phyloP scores from a whole-genome alignment of 257 asterid genomes.

The Petunia axillaris region DNA sequence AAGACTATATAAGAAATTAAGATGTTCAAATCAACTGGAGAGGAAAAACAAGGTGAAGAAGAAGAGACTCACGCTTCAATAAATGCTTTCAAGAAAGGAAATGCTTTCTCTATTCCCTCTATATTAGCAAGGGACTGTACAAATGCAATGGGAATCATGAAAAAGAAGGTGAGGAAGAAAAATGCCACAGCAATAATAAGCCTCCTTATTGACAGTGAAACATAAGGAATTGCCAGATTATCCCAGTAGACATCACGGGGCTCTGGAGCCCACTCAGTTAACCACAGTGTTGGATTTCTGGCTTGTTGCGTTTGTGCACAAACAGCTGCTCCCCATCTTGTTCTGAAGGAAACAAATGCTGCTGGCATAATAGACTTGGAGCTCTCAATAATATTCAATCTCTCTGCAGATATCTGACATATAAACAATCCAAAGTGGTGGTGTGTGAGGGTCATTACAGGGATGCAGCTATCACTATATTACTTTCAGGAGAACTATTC shows the following conservation, averaged over 20 bases:
- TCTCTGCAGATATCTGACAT: conserved; percentile 74
- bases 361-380: conserved; percentile 73
- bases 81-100: conserved; percentile 64
- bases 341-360: conserved; percentile 87
- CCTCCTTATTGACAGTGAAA: conserved; percentile 76
- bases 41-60: not conserved
- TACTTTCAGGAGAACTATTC: not conserved
- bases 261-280: conserved; percentile 94
- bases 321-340: conserved; percentile 96
- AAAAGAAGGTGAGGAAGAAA: conserved; percentile 92
- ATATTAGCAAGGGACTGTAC: conserved; percentile 92
- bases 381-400: conserved; percentile 57
- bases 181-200: conserved; percentile 72
- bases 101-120: conserved; percentile 68
- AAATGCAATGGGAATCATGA: conserved; percentile 80
- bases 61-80: conserved; percentile 63
- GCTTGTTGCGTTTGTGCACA: conserved; percentile 92
- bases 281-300: conserved; percentile 85
- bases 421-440: not conserved
- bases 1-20: not conserved
- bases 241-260: conserved; percentile 89
- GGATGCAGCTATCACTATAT: not conserved
- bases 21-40: conserved; percentile 2
- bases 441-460: not conserved
- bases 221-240: conserved; percentile 88